Percentiles rank a stretch among this genome's conserved stretches.
Conservation (phyloP, 2,329 filamentous ascomycete genomes). For the Berkeleyomyces basicola region DNA sequence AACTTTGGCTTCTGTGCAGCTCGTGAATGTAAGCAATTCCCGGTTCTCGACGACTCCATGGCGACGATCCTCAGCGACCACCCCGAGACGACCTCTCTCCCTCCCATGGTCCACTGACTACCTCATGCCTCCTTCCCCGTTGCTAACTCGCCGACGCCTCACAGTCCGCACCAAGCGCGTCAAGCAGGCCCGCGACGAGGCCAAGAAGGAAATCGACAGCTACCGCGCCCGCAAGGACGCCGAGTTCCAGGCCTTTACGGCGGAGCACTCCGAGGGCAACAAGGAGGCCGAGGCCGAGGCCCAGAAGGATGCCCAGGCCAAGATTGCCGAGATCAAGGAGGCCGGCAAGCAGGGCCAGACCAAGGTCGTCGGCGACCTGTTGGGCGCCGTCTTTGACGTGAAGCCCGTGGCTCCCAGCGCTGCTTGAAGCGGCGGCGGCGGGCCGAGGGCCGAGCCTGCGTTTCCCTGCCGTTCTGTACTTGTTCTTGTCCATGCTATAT, state of each 20-base stretch:
- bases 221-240: slow-evolving; percentile 82
- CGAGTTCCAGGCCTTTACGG: slow-evolving; percentile 89
- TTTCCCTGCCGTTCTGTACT: slow-evolving; percentile 4
- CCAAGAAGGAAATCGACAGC: slow-evolving; percentile 92
- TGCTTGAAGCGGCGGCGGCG: not conserved
- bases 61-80: not conserved
- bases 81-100: not conserved
- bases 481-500: not conserved
- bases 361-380: slow-evolving; percentile 66
- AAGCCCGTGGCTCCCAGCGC: slow-evolving; percentile 44
- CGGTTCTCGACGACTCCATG: slow-evolving; percentile 18
- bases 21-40: slow-evolving; percentile 57
- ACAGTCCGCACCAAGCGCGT: slow-evolving; percentile 75
- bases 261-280: slow-evolving; percentile 88
- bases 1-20: slow-evolving; percentile 31
- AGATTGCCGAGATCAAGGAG: slow-evolving; percentile 67
- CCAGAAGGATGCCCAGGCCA: slow-evolving; percentile 60
- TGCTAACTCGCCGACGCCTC: not conserved
- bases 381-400: slow-evolving; percentile 72
- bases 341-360: slow-evolving; percentile 65
- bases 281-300: slow-evolving; percentile 60
- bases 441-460: slow-evolving; percentile 16
- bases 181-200: slow-evolving; percentile 89
- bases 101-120: not conserved
- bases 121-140: not conserved